Percentiles rank a stretch among this genome's conserved stretches.
Conservation (phyloP, 2,329 filamentous ascomycete genomes). For the Huntiella decipiens region DNA sequence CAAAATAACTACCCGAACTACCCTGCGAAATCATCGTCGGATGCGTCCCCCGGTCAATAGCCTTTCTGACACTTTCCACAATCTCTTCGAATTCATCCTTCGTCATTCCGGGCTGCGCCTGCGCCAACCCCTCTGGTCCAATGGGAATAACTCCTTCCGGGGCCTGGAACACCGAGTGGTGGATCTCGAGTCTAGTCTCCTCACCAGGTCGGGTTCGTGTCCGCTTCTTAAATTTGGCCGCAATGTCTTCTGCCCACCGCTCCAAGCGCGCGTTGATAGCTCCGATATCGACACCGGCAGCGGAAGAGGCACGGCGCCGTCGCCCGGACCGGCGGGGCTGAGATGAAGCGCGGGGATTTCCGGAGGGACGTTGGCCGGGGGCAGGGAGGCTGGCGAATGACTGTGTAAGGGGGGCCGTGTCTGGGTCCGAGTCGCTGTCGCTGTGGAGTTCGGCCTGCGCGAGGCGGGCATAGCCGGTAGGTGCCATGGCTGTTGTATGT, state of each 20-base stretch:
- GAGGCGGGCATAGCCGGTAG: slow-evolving; percentile 69
- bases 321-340: slow-evolving; percentile 20
- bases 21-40: slow-evolving; percentile 94
- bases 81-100: slow-evolving; percentile 70
- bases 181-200: slow-evolving; percentile 81
- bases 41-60: slow-evolving; percentile 80
- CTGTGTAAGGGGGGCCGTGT: slow-evolving; percentile 36
- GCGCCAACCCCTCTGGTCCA: slow-evolving; percentile 54
- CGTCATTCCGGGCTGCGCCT: slow-evolving; percentile 46
- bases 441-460: slow-evolving; percentile 64
- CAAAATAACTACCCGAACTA: slow-evolving; percentile 96
- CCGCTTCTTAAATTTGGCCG: slow-evolving; percentile 82
- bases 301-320: slow-evolving; percentile 34
- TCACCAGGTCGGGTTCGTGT: slow-evolving; percentile 29
- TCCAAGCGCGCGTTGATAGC: slow-evolving; percentile 93
- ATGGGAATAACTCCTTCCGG: slow-evolving; percentile 72
- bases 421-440: slow-evolving; percentile 31
- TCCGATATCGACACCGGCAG: slow-evolving; percentile 89
- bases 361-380: slow-evolving; percentile 27
- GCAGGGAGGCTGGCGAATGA: slow-evolving; percentile 37
- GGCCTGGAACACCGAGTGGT: slow-evolving; percentile 90
- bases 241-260: slow-evolving; percentile 95
- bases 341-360: slow-evolving; percentile 33
- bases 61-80: slow-evolving; percentile 73
- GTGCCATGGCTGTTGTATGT: slow-evolving; percentile 35